Evolutionary conservation across 768 basidiomycete species (phyloP).

Genomic region (Pulveroboletus sp.): DNA sequence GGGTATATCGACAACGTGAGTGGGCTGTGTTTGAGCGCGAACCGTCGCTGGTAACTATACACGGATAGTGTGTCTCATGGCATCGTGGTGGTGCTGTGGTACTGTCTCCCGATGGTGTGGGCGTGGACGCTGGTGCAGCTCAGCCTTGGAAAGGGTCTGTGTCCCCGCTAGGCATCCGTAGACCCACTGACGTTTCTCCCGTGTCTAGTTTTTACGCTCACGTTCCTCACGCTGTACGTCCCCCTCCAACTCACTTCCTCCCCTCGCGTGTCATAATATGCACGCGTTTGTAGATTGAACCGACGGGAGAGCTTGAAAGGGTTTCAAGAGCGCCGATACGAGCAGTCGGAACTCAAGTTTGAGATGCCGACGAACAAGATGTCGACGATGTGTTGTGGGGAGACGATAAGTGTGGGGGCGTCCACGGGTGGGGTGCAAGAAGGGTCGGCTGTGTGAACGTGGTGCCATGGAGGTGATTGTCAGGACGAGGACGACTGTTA

Average conservation of each 20-base stretch:
- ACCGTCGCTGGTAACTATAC: neutral
- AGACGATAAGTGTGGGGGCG: neutral
- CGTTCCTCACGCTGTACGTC: constrained; percentile 14
- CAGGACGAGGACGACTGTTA: too few species aligned
- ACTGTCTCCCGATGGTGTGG: neutral
- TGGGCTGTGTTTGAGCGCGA: neutral
- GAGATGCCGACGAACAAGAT: neutral
- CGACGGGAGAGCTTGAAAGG: constrained; percentile 7
- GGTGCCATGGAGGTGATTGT: too few species aligned
- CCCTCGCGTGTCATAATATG: neutral
- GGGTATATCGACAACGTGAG: constrained; percentile 14
- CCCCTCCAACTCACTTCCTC: neutral
- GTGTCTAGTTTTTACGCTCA: constrained; percentile 13
- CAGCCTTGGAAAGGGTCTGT: constrained; percentile 12
- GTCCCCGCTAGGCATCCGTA: neutral
- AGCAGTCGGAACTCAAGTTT: neutral
- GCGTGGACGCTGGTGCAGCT: constrained; percentile 14
- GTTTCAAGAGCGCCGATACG: neutral
- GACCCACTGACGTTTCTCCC: neutral
- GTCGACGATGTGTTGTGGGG: neutral
- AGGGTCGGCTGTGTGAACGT: neutral
- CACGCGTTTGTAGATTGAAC: constrained; percentile 4
- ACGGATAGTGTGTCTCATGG: constrained; percentile 6
- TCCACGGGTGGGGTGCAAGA: neutral
- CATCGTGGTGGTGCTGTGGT: constrained; percentile 13